Percentiles rank a stretch among this genome's conserved stretches.
Evolutionary conservation across 805 yeast species (phyloP).

Genomic region (Kluyveromyces nonfermentans): DNA sequence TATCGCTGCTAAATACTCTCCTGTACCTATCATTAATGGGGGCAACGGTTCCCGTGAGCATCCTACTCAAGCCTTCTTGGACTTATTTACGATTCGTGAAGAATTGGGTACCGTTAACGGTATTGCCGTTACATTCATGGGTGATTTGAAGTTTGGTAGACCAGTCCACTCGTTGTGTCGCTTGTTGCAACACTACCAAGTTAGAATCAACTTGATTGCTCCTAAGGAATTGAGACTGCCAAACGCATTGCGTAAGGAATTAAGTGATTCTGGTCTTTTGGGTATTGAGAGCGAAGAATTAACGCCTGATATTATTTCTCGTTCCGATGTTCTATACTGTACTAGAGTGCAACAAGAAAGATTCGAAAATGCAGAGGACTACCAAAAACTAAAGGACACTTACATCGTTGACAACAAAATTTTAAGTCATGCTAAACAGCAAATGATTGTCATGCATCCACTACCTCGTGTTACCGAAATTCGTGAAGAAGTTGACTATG

Average conservation of each 20-base stretch:
- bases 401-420: slow-evolving; percentile 90
- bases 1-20: slow-evolving; percentile 92
- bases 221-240: slow-evolving; percentile 88
- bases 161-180: slow-evolving; percentile 95
- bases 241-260: slow-evolving; percentile 54
- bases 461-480: slow-evolving; percentile 95
- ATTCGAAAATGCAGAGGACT: slow-evolving; percentile 65
- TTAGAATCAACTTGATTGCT: slow-evolving; percentile 81
- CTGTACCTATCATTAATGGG: slow-evolving; percentile 94
- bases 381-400: slow-evolving; percentile 80
- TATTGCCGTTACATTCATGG: slow-evolving; percentile 96
- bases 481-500: slow-evolving; percentile 97
- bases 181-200: slow-evolving; percentile 84
- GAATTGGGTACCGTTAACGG: slow-evolving; percentile 98
- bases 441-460: slow-evolving; percentile 99
- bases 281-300: slow-evolving; percentile 65
- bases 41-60: slow-evolving; percentile 98
- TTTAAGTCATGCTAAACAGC: slow-evolving; percentile 86
- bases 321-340: slow-evolving; percentile 92
- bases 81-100: slow-evolving; percentile 95
- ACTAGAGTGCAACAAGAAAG: slow-evolving; percentile 98
- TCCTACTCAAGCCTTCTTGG: slow-evolving; percentile 97
- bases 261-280: slow-evolving; percentile 58
- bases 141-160: slow-evolving; percentile 96
- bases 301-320: slow-evolving; percentile 76